Conservation (phyloP, 169 alveolate genomes). For the Plasmodium chabaudi region DNA sequence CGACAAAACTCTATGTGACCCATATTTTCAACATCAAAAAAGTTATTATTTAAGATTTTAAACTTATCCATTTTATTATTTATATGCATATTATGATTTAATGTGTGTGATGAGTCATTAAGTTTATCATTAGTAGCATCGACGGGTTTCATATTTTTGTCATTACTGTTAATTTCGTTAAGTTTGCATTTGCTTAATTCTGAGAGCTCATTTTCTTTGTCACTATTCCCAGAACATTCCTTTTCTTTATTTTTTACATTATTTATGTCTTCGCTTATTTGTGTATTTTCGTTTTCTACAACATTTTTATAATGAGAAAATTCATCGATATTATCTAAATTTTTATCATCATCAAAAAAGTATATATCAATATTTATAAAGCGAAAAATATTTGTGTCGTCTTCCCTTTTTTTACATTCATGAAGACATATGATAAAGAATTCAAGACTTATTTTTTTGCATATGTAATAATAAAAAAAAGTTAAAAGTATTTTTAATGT, state of each 20-base stretch:
- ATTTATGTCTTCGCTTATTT: neutral
- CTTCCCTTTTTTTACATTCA: constrained; percentile 66
- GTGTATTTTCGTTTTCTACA: neutral
- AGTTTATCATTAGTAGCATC: too few species aligned
- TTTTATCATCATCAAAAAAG: constrained; percentile 5
- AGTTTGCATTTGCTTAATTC: too few species aligned
- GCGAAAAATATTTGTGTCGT: constrained; percentile 31
- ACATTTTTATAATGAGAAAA: neutral
- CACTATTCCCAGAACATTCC: too few species aligned
- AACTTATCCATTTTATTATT: constrained; percentile 11
- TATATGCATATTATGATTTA: too few species aligned
- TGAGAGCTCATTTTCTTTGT: too few species aligned
- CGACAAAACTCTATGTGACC: constrained; percentile 48
- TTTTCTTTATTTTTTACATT: neutral
- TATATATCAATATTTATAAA: constrained; percentile 71
- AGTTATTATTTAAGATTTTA: constrained; percentile 30
- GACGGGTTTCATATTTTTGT: too few species aligned
- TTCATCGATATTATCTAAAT: neutral
- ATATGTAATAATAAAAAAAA: constrained; percentile 68
- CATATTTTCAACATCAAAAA: constrained; percentile 33
- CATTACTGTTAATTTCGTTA: too few species aligned
- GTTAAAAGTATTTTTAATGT: constrained; percentile 42
- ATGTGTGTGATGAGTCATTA: too few species aligned
- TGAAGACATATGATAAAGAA: constrained; percentile 49
- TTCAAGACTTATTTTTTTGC: constrained; percentile 49